phyloP scores from a whole-genome alignment of 495 filamentous ascomycete genomes.

The Cenococcum geophilum region DNA sequence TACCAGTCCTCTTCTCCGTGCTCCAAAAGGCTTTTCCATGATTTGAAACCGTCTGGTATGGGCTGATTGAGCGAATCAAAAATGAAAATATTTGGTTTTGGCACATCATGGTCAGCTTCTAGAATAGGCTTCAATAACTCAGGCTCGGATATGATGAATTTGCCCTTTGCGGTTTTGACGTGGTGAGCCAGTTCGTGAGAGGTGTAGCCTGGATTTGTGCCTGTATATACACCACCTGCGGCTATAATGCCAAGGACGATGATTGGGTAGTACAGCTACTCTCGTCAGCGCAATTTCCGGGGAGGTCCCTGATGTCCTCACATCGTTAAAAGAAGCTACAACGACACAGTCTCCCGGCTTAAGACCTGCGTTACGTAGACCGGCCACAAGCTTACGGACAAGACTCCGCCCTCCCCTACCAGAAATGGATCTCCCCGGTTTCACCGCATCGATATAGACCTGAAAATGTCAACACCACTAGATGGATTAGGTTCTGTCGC shows the following conservation, averaged over 20 bases:
- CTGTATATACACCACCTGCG: slow-evolving; percentile 67
- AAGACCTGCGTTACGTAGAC: slow-evolving; percentile 31
- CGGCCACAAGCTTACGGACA: slow-evolving; percentile 33
- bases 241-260: slow-evolving; percentile 55
- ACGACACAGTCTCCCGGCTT: slow-evolving; percentile 34
- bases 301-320: not conserved
- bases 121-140: slow-evolving; percentile 11
- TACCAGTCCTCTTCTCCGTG: slow-evolving; percentile 24
- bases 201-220: slow-evolving; percentile 64
- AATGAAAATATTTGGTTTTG: slow-evolving; percentile 27
- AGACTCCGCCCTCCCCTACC: slow-evolving; percentile 25
- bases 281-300: not conserved
- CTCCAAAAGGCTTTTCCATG: slow-evolving; percentile 15
- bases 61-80: slow-evolving; percentile 18
- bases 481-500: not conserved
- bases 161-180: slow-evolving; percentile 56
- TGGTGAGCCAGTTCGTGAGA: slow-evolving; percentile 61
- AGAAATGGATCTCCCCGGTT: slow-evolving; percentile 28
- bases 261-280: slow-evolving; percentile 20
- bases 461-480: slow-evolving; percentile 1
- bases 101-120: slow-evolving; percentile 3
- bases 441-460: slow-evolving; percentile 31
- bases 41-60: slow-evolving; percentile 13
- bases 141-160: slow-evolving; percentile 37
- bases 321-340: slow-evolving; percentile 33